Conservation (phyloP, 139 green algal genomes). For the Tetradesmus obliquus region DNA sequence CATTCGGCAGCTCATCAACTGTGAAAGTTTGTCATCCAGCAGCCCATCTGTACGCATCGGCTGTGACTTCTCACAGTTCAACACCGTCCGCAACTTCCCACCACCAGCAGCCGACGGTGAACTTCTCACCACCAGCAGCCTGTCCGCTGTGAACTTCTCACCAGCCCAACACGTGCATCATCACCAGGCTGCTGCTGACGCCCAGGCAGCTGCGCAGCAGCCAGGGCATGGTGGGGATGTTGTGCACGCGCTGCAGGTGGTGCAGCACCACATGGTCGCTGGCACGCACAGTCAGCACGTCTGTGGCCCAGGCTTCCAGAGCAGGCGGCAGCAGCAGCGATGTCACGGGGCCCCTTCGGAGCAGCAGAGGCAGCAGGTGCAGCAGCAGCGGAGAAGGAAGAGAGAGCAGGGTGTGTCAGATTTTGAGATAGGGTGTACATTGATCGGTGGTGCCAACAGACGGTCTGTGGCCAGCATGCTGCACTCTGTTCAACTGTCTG, state of each 20-base stretch:
- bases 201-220: background rate
- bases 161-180: slow-evolving; percentile 35
- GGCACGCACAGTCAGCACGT: slow-evolving; percentile 10
- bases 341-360: slow-evolving; percentile 10
- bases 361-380: background rate
- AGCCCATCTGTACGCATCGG: too few relatives aligned
- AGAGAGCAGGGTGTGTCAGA: too few relatives aligned
- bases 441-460: too few relatives aligned
- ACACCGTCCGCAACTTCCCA: too few relatives aligned
- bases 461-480: too few relatives aligned
- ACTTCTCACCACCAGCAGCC: background rate
- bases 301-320: slow-evolving; percentile 21
- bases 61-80: too few relatives aligned
- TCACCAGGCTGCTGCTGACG: background rate
- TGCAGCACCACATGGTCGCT: background rate
- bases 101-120: too few relatives aligned
- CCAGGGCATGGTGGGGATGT: slow-evolving; percentile 9
- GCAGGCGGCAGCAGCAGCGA: slow-evolving; percentile 13
- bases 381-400: too few relatives aligned
- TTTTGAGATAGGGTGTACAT: too few relatives aligned
- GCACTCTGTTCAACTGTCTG: too few relatives aligned
- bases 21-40: too few relatives aligned
- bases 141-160: background rate
- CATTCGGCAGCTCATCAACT: too few relatives aligned
- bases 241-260: slow-evolving; percentile 40